Conservation (phyloP, 331 rosid species). For the Rhamnella rubrinervis region DNA sequence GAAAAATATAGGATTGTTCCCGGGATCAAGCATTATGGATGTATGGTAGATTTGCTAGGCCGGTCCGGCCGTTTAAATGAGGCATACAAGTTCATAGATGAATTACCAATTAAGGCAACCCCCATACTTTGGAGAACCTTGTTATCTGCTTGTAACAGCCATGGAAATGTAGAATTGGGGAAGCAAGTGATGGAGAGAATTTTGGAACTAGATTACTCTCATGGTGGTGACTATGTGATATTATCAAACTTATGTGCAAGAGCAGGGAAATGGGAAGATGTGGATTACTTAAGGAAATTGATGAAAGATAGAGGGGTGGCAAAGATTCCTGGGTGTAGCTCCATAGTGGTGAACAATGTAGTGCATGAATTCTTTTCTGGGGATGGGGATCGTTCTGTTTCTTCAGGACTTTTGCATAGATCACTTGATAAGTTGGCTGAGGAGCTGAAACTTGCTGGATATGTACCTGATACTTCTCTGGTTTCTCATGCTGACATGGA, state of each 20-base stretch:
- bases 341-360: constrained; percentile 78
- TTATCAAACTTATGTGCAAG: constrained; percentile 76
- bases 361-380: constrained; percentile 89
- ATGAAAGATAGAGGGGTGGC: constrained; percentile 67
- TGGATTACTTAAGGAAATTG: constrained; percentile 60
- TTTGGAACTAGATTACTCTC: constrained; percentile 77
- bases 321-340: constrained; percentile 85
- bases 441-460: constrained; percentile 74
- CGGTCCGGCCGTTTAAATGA: constrained; percentile 70
- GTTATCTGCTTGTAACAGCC: constrained; percentile 70
- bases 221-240: constrained; percentile 88
- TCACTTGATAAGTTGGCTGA: constrained; percentile 71
- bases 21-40: constrained; percentile 73
- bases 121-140: constrained; percentile 83
- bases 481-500: constrained; percentile 67
- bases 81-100: constrained; percentile 72
- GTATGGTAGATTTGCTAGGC: constrained; percentile 88
- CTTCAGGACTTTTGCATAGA: constrained; percentile 41
- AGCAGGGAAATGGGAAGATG: constrained; percentile 82
- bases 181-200: constrained; percentile 55
- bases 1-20: constrained; percentile 58
- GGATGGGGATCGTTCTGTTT: constrained; percentile 56
- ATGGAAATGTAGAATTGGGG: constrained; percentile 71
- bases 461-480: constrained; percentile 75
- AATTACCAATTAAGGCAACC: constrained; percentile 58